Base-by-base conservation (phyloP, 2,329 filamentous ascomycete genomes). In the Dactylellina leptospora region DNA sequence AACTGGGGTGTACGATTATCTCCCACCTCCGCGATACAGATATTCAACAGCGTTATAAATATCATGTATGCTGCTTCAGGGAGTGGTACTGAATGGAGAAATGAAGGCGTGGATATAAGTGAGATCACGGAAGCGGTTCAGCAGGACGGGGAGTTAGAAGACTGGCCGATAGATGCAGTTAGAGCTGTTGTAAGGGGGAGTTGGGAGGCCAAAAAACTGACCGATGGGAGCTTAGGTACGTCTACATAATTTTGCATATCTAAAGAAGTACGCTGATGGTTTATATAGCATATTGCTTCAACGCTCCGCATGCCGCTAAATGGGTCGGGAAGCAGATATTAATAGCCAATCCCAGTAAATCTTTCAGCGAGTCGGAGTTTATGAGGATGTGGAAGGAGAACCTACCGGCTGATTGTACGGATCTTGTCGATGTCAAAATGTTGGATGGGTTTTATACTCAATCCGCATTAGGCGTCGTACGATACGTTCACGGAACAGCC, bases 291-390 rank as follows among this genome's bases (percentile, higher is more conserved):
- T 73, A 63, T 27, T 23, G 10, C 3, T 66, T 56, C 23, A 50
- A 55, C 16, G 38, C 61, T 8, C 22, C 54, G 2, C 56, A 73
- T 30, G 56, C 61, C 9, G 55, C 69, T 4, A 55, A 48, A 16
- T 73, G 69, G 69, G 50, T 55, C 13, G 69, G 69, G 11, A 73
- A 73, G 44, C 61, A 73, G 5, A 30, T 72, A 1, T 51, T 72
- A 9, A 13, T 72, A 25, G 40, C 59, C 1, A 72, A 64, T 16
- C 68, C 59, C 9, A 38, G 59, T 38, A 64, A 62, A 45, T 61
- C 55, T 18, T 66, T 56, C 33, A 66, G 33, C n/a, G 62, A 73
- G 36, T 56, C 54, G 5, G 54, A 73, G 23, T 73, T 73, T 16
- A 51, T 61, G 20, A 51, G 30, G 5, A 40, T 40, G 3, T 73